Conservation (phyloP, 371 early-diverging fungal genomes). For the Mucor lusitanicus region DNA sequence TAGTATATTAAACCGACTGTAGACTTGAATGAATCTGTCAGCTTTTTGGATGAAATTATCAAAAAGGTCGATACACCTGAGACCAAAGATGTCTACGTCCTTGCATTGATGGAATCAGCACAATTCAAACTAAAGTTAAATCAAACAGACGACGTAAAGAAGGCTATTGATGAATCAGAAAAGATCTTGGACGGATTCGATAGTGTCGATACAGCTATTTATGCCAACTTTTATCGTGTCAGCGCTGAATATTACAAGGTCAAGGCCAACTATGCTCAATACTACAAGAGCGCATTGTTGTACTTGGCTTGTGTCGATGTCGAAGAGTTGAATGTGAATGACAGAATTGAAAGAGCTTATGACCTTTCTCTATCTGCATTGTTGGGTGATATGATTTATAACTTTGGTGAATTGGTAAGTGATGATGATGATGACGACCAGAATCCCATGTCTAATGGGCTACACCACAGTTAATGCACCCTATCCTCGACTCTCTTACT, state of each 20-base stretch:
- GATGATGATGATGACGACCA: neutral
- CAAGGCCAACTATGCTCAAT: slow-evolving; percentile 89
- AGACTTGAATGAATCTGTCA: slow-evolving; percentile 66
- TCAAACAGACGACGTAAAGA: slow-evolving; percentile 80
- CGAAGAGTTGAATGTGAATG: slow-evolving; percentile 72
- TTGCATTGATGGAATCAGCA: slow-evolving; percentile 87
- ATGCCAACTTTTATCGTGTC: slow-evolving; percentile 93
- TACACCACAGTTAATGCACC: slow-evolving; percentile 85
- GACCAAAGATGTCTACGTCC: slow-evolving; percentile 81
- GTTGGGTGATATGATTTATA: slow-evolving; percentile 94
- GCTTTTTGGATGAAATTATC: slow-evolving; percentile 67
- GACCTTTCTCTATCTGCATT: slow-evolving; percentile 92
- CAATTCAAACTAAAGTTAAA: slow-evolving; percentile 75
- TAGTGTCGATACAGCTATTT: slow-evolving; percentile 85
- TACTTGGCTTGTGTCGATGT: slow-evolving; percentile 89
- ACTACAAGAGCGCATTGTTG: slow-evolving; percentile 93
- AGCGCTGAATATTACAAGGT: slow-evolving; percentile 96
- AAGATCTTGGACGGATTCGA: slow-evolving; percentile 81
- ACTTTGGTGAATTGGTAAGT: slow-evolving; percentile 96
- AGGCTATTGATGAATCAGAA: slow-evolving; percentile 84
- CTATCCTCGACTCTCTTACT: slow-evolving; percentile 82
- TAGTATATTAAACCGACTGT: neutral
- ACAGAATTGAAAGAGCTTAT: slow-evolving; percentile 85
- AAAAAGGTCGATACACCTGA: slow-evolving; percentile 70
- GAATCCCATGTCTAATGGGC: neutral